phyloP scores from a whole-genome alignment of 352 stramenopile species.

The Phytophthora macrochlamydospora region DNA sequence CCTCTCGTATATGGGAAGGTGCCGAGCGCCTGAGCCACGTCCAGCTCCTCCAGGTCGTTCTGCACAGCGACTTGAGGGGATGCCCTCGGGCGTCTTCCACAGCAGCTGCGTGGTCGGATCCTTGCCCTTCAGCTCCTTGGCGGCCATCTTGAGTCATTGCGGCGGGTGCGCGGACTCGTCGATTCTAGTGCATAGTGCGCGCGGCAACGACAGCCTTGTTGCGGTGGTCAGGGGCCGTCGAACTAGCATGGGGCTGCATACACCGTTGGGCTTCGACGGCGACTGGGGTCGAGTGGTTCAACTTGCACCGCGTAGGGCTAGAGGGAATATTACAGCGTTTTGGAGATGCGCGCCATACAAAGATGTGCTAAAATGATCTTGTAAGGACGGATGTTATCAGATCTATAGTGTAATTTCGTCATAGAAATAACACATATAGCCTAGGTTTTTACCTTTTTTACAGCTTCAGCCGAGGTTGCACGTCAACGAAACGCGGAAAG shows the following conservation, averaged over 20 bases:
- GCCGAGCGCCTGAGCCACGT: slow-evolving; percentile 74
- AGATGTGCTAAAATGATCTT: not conserved
- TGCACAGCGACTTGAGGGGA: slow-evolving; percentile 95
- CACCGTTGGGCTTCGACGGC: slow-evolving; percentile 4
- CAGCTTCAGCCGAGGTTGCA: not conserved
- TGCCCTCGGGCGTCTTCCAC: slow-evolving; percentile 91
- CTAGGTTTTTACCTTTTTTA: not conserved
- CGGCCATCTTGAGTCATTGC: slow-evolving; percentile 59
- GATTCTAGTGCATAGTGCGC: slow-evolving; percentile 40
- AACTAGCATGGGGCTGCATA: slow-evolving; percentile 6
- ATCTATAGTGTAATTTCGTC: not conserved
- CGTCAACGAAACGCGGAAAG: not conserved
- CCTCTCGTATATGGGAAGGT: slow-evolving; percentile 94
- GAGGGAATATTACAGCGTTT: not conserved
- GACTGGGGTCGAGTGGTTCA: slow-evolving; percentile 4
- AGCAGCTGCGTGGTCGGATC: slow-evolving; percentile 72
- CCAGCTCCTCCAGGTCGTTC: slow-evolving; percentile 70
- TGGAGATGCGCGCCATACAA: not conserved
- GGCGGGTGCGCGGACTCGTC: slow-evolving; percentile 44
- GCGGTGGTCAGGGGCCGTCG: not conserved
- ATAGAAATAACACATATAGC: not conserved
- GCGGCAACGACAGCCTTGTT: slow-evolving; percentile 7
- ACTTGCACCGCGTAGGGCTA: slow-evolving; percentile 1
- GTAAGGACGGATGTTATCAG: not conserved
- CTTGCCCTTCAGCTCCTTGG: slow-evolving; percentile 88